Percentiles rank a stretch among this genome's conserved stretches.
Conservation (phyloP, 495 filamentous ascomycete genomes). For the Diplogelasinospora grovesii region DNA sequence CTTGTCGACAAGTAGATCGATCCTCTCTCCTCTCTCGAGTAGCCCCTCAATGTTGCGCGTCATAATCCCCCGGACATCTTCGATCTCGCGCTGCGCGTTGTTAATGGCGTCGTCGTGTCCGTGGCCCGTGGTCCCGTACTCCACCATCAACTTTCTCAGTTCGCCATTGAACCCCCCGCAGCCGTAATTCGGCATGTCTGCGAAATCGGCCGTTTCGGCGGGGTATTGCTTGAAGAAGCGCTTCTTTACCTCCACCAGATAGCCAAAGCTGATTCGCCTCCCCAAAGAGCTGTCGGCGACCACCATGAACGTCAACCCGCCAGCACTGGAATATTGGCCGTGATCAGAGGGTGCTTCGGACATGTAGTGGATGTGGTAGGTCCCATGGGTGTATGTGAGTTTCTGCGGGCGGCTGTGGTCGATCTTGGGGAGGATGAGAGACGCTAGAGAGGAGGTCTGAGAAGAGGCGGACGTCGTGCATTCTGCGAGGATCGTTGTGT, state of each 20-base stretch:
- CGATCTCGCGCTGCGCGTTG: slow-evolving; percentile 81
- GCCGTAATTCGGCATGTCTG: slow-evolving; percentile 77
- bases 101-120: slow-evolving; percentile 77
- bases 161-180: slow-evolving; percentile 76
- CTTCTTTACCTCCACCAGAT: slow-evolving; percentile 83
- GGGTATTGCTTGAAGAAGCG: slow-evolving; percentile 76
- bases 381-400: slow-evolving; percentile 86
- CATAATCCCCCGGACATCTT: slow-evolving; percentile 93
- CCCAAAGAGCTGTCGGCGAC: slow-evolving; percentile 70
- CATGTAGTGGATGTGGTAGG: slow-evolving; percentile 93
- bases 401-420: slow-evolving; percentile 72
- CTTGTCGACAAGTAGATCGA: slow-evolving; percentile 95
- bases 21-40: slow-evolving; percentile 88
- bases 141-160: slow-evolving; percentile 71
- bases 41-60: slow-evolving; percentile 97
- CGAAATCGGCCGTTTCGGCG: slow-evolving; percentile 59
- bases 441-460: slow-evolving; percentile 75
- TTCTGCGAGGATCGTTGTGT: slow-evolving; percentile 86
- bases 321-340: slow-evolving; percentile 46
- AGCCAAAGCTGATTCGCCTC: slow-evolving; percentile 87
- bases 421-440: slow-evolving; percentile 94
- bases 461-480: slow-evolving; percentile 75
- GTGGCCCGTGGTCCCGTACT: slow-evolving; percentile 69
- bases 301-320: slow-evolving; percentile 79
- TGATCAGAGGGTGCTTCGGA: slow-evolving; percentile 69